phyloP scores from a whole-genome alignment of 768 basidiomycete genomes.

The Albatrellus ellisii region DNA sequence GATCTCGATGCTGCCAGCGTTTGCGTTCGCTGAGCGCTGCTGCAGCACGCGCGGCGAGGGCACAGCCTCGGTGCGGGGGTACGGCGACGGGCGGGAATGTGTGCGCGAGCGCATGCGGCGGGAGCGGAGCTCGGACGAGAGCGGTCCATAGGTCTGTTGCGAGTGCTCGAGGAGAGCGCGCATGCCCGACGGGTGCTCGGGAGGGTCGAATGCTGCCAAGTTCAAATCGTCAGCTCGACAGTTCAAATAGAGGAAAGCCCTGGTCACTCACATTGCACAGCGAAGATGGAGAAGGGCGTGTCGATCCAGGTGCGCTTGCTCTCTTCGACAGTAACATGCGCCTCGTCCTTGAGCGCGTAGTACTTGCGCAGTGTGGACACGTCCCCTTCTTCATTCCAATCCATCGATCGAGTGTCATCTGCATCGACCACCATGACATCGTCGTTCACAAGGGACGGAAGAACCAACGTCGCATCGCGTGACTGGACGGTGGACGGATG shows the following conservation, averaged over 20 bases:
- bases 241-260: background rate
- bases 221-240: constrained; percentile 3
- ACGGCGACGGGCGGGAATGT: constrained; percentile 56
- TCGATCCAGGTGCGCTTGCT: constrained; percentile 56
- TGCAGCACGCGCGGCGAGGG: constrained; percentile 21
- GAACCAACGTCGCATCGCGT: constrained; percentile 3
- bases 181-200: constrained; percentile 51
- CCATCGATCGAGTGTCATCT: constrained; percentile 29
- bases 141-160: constrained; percentile 53
- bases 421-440: constrained; percentile 41
- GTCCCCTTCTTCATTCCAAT: constrained; percentile 61
- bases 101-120: constrained; percentile 52
- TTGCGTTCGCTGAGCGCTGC: constrained; percentile 5
- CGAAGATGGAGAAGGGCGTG: constrained; percentile 62
- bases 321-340: constrained; percentile 47
- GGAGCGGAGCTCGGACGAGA: constrained; percentile 50
- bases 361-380: constrained; percentile 51
- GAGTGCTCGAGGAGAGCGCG: constrained; percentile 63
- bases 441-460: constrained; percentile 7
- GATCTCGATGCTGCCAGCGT: constrained; percentile 14
- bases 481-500: no score
- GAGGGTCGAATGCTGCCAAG: constrained; percentile 48
- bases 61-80: constrained; percentile 37
- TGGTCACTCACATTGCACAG: constrained; percentile 56
- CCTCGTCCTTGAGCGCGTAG: constrained; percentile 59